Percentiles rank a stretch among this genome's conserved stretches.
These are phyloP conservation scores for Coffea humblotiana DNA, from an alignment of 305 asterid species.

Conservation along the genomic window DNA sequence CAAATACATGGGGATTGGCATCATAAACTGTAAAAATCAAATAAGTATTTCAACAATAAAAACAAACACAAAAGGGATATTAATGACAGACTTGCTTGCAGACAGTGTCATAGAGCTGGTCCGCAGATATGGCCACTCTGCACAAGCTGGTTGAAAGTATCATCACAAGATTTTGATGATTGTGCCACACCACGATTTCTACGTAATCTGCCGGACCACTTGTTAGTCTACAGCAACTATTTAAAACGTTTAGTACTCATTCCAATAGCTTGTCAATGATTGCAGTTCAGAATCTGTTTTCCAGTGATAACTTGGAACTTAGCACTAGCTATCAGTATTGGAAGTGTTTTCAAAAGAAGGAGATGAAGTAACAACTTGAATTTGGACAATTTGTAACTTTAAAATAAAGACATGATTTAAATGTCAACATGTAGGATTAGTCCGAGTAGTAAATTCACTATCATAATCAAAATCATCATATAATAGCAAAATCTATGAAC, in stretches of 20 bases:
- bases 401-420: not conserved
- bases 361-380: not conserved
- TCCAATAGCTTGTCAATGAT: not conserved
- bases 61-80: slow-evolving; percentile 6
- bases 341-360: not conserved
- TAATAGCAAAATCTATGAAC: not conserved
- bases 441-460: not conserved
- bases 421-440: not conserved
- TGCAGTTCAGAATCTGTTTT: not conserved
- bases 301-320: not conserved
- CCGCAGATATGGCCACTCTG: slow-evolving; percentile 83
- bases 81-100: slow-evolving; percentile 76
- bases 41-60: slow-evolving; percentile 4
- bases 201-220: slow-evolving; percentile 64
- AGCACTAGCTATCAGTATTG: not conserved
- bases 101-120: slow-evolving; percentile 76
- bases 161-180: slow-evolving; percentile 88
- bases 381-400: not conserved
- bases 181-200: slow-evolving; percentile 55
- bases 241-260: not conserved
- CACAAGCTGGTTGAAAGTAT: slow-evolving; percentile 76
- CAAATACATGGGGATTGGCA: slow-evolving; percentile 18
- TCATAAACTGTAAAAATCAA: slow-evolving; percentile 10
- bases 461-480: not conserved
- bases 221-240: slow-evolving; percentile 16